Conservation (phyloP, 768 basidiomycete genomes). For the Suillus brevipes region DNA sequence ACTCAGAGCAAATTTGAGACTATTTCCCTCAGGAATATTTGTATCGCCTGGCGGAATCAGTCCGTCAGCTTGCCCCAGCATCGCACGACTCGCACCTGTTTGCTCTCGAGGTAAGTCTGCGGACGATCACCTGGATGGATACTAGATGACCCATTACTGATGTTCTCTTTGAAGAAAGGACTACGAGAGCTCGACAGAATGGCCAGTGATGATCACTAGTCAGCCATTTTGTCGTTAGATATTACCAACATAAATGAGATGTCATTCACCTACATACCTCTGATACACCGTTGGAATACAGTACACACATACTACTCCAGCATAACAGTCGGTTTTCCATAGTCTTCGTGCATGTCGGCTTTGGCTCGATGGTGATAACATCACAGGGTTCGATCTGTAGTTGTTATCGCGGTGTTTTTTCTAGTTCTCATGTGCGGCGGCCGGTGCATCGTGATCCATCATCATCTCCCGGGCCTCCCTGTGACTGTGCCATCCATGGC, state of each 20-base stretch:
- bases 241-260: too few relatives aligned
- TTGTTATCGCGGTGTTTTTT: neutral
- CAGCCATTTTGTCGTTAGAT: neutral
- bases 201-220: neutral
- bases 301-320: neutral
- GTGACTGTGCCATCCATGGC: neutral
- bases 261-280: neutral
- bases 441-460: neutral
- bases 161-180: neutral
- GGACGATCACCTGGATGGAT: neutral
- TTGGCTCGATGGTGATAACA: neutral
- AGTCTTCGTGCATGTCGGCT: neutral
- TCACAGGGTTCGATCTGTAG: neutral
- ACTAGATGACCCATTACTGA: neutral
- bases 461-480: too few relatives aligned
- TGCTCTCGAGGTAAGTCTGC: slow-evolving; percentile 63
- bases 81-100: slow-evolving; percentile 77
- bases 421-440: neutral
- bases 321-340: neutral
- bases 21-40: slow-evolving; percentile 70
- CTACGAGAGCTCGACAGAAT: neutral
- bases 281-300: neutral
- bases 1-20: neutral
- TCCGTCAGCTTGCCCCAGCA: slow-evolving; percentile 71
- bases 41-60: slow-evolving; percentile 70